Evolutionary conservation across 2,329 filamentous ascomycete species (phyloP).

Genomic region (Ophiocordyceps camponoti-rufipedis): DNA sequence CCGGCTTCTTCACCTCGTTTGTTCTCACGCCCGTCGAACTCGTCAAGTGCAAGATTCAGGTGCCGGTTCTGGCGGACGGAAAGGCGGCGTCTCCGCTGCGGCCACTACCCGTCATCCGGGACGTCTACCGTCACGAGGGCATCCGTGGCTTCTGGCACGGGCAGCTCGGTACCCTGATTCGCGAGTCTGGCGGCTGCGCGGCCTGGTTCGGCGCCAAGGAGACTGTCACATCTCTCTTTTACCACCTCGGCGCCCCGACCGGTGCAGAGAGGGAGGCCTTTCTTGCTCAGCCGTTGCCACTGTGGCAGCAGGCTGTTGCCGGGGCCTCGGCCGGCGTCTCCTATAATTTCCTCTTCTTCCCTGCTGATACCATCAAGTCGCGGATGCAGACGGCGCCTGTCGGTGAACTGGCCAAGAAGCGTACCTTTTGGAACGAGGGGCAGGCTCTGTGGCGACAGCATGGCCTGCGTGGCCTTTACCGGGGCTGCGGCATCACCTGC

Average conservation of each 20-base stretch:
- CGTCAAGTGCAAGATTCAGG: constrained; percentile 97
- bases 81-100: constrained; percentile 29
- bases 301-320: constrained; percentile 76
- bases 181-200: constrained; percentile 81
- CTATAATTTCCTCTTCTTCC: constrained; percentile 96
- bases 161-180: constrained; percentile 80
- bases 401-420: constrained; percentile 31
- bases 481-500: constrained; percentile 89
- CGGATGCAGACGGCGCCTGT: constrained; percentile 84
- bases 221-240: constrained; percentile 55
- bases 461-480: constrained; percentile 71
- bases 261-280: constrained; percentile 21
- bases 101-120: constrained; percentile 53
- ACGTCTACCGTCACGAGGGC: constrained; percentile 70
- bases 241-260: constrained; percentile 31
- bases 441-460: constrained; percentile 62
- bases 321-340: constrained; percentile 78
- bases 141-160: constrained; percentile 85
- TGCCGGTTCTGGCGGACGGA: constrained; percentile 31
- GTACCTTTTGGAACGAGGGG: constrained; percentile 57
- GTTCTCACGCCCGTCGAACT: constrained; percentile 90
- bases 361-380: constrained; percentile 92
- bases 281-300: constrained; percentile 39
- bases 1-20: constrained; percentile 76
- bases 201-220: constrained; percentile 94